Conservation (phyloP, 768 basidiomycete species). For the Lactarius hengduanensis region DNA sequence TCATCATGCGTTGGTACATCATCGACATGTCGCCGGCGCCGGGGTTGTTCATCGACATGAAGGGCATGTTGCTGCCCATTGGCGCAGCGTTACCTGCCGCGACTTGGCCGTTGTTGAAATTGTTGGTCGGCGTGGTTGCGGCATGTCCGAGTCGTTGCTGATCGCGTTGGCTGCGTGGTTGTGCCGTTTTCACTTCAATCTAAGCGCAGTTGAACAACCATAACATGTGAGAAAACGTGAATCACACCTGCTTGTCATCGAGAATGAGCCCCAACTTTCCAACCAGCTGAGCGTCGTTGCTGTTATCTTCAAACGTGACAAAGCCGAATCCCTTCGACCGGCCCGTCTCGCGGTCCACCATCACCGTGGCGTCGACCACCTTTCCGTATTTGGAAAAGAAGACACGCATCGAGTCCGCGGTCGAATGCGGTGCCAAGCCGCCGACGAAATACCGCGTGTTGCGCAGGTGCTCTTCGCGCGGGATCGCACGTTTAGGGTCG, state of each 20-base stretch:
- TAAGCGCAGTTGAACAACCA: conserved; percentile 35
- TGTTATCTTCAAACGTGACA: conserved; percentile 91
- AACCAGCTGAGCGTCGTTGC: conserved; percentile 85
- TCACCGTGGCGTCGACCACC: conserved; percentile 97
- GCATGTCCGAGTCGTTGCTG: conserved; percentile 42
- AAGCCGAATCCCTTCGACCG: conserved; percentile 98
- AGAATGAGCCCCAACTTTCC: conserved; percentile 77
- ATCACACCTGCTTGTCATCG: conserved; percentile 87
- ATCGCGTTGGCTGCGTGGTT: conserved; percentile 82
- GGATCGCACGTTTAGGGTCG: conserved; percentile 98
- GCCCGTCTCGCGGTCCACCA: conserved; percentile 95
- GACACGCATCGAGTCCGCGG: conserved; percentile 88
- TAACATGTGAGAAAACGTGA: neutral
- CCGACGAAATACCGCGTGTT: conserved; percentile 97
- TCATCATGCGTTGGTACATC: conserved; percentile 95
- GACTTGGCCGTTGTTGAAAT: conserved; percentile 31
- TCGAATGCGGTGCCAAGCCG: conserved; percentile 84
- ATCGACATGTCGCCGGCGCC: conserved; percentile 31
- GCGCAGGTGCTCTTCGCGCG: conserved; percentile 90
- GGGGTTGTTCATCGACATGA: conserved; percentile 38
- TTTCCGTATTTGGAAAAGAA: conserved; percentile 94
- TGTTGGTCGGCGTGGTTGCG: conserved; percentile 20
- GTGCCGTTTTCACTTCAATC: conserved; percentile 98
- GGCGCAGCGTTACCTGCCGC: conserved; percentile 31
- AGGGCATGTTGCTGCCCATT: conserved; percentile 39